These are phyloP conservation scores for Chlorella sorokiniana DNA, from an alignment of 139 green algal genomes.

Conservation along the genomic window DNA sequence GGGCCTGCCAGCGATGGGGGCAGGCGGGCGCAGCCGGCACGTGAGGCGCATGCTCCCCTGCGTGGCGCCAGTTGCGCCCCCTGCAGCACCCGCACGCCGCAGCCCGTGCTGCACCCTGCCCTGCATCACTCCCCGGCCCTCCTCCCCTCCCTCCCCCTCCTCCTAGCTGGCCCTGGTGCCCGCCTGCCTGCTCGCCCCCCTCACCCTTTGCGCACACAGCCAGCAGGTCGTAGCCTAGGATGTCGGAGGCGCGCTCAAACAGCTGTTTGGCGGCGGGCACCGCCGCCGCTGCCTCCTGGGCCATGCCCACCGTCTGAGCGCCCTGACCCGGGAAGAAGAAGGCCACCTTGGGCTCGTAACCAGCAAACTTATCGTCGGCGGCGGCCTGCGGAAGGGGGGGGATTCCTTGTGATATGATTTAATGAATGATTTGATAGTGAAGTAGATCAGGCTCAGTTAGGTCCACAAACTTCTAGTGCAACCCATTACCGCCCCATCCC, in stretches of 20 bases:
- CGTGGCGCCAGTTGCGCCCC: too few species aligned
- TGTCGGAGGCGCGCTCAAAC: conserved; percentile 93
- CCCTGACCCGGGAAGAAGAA: conserved; percentile 98
- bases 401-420: background rate
- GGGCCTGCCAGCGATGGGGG: conserved; percentile 65
- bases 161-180: too few species aligned
- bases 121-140: too few species aligned
- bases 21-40: background rate
- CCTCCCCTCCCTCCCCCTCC: too few species aligned
- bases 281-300: conserved; percentile 74
- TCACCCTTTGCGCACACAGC: conserved; percentile 84
- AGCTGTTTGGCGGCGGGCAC: conserved; percentile 88
- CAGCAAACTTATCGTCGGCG: conserved; percentile 80
- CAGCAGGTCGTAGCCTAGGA: conserved; percentile 98
- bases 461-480: too few species aligned
- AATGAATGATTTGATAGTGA: too few species aligned
- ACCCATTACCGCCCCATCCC: too few species aligned
- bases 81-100: too few species aligned
- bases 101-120: too few species aligned
- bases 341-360: conserved; percentile 85
- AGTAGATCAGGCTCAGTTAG: too few species aligned
- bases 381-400: conserved; percentile 6
- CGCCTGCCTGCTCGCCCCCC: too few species aligned
- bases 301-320: conserved; percentile 79
- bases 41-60: too few species aligned